phyloP scores from a whole-genome alignment of 2,329 filamentous ascomycete genomes.

The Diaporthe sp. region DNA sequence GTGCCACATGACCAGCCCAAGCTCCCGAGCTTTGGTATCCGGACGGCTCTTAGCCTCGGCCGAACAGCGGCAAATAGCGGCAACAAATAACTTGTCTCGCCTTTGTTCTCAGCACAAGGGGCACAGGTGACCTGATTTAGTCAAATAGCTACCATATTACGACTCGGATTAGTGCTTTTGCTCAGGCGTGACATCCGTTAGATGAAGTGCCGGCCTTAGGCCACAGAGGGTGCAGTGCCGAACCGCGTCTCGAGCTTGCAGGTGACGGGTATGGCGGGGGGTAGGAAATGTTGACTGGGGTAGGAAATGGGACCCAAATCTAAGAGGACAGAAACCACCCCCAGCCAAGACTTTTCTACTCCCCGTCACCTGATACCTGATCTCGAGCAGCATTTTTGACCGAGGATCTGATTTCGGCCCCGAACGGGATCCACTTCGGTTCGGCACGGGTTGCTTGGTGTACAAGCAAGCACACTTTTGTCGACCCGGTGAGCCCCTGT shows the following conservation, averaged over 20 bases:
- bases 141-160: background rate
- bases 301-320: too few relatives aligned
- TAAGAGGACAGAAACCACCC: too few relatives aligned
- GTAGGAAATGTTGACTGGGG: too few relatives aligned
- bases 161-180: background rate
- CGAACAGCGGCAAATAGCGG: background rate
- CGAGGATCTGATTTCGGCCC: background rate
- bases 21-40: background rate
- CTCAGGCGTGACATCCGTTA: background rate
- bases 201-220: background rate
- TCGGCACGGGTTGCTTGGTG: conserved; percentile 3
- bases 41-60: background rate
- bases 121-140: background rate
- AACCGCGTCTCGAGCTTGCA: too few relatives aligned
- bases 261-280: too few relatives aligned
- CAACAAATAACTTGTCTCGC: background rate
- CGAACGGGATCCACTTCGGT: background rate
- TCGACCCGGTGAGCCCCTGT: background rate
- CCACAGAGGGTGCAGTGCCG: too few relatives aligned
- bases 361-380: too few relatives aligned
- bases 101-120: background rate
- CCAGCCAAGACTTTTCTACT: too few relatives aligned
- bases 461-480: background rate
- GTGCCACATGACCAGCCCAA: background rate
- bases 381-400: too few relatives aligned